These are phyloP conservation scores for Collybia sordida DNA, from an alignment of 768 basidiomycete species.

Conservation along the genomic window DNA sequence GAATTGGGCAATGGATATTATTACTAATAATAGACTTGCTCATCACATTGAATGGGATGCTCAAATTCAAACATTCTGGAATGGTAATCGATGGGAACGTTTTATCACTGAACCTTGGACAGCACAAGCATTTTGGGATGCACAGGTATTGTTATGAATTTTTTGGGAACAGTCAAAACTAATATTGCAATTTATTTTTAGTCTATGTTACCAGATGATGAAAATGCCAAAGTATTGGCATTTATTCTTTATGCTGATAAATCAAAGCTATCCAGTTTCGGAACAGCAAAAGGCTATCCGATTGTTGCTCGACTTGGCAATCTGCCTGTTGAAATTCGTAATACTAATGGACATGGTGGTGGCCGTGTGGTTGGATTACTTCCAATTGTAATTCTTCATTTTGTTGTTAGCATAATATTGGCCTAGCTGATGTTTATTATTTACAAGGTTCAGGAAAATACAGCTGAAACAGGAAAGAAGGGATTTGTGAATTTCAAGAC, in stretches of 20 bases:
- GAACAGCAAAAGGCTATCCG: slow-evolving; percentile 33
- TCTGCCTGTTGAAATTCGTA: slow-evolving; percentile 27
- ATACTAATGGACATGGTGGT: slow-evolving; percentile 30
- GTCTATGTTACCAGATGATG: too few species aligned
- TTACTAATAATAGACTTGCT: slow-evolving; percentile 20
- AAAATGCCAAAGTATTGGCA: slow-evolving; percentile 21
- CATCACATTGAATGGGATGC: slow-evolving; percentile 31
- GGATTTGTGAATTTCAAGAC: slow-evolving; percentile 31
- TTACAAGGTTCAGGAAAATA: slow-evolving; percentile 26
- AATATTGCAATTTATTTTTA: slow-evolving; percentile 11
- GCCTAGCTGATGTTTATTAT: background rate
- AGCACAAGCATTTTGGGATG: slow-evolving; percentile 29
- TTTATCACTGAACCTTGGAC: slow-evolving; percentile 34
- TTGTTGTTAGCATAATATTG: background rate
- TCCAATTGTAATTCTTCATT: slow-evolving; percentile 25
- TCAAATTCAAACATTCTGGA: slow-evolving; percentile 25
- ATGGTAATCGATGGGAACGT: slow-evolving; percentile 12
- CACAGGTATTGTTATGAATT: slow-evolving; percentile 24
- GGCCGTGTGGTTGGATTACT: slow-evolving; percentile 34
- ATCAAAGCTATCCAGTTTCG: slow-evolving; percentile 34
- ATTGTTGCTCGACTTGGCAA: slow-evolving; percentile 30
- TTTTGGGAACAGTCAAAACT: background rate
- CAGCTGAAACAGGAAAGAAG: slow-evolving; percentile 23
- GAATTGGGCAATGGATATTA: slow-evolving; percentile 26
- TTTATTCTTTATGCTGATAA: slow-evolving; percentile 41